Percentiles rank a stretch among this genome's conserved stretches.
These are phyloP conservation scores for Suhomyces tanzawaensis DNA, from an alignment of 805 yeast genomes.

Conservation along the genomic window DNA sequence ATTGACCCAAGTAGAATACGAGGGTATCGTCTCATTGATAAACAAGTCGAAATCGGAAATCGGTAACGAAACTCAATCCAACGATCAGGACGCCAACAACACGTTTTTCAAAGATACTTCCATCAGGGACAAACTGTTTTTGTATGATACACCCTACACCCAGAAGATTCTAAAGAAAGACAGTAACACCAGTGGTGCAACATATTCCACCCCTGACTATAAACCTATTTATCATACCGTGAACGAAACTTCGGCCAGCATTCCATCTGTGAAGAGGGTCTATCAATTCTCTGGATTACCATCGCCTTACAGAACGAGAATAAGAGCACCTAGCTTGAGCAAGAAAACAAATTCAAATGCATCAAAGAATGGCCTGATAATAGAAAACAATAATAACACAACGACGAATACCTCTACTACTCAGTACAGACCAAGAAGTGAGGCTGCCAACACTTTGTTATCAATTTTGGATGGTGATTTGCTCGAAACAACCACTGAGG, in stretches of 20 bases:
- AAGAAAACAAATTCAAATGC: constrained; percentile 3
- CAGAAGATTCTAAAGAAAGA: constrained; percentile 29
- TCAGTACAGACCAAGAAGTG: constrained; percentile 25
- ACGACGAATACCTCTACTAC: constrained; percentile 2
- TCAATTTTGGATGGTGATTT: constrained; percentile 32
- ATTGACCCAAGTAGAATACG: constrained; percentile 69
- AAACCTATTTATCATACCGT: constrained; percentile 37
- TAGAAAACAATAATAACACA: neutral
- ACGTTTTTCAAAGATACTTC: neutral
- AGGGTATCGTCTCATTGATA: constrained; percentile 71
- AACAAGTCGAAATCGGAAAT: constrained; percentile 9
- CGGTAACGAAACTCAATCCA: neutral
- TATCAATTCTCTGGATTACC: constrained; percentile 47
- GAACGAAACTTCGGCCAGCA: constrained; percentile 19
- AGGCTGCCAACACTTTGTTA: constrained; percentile 37
- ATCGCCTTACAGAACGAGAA: constrained; percentile 43
- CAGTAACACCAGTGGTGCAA: constrained; percentile 17
- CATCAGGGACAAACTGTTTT: constrained; percentile 1
- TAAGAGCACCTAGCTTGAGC: constrained; percentile 25
- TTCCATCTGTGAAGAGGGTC: constrained; percentile 40
- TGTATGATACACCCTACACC: constrained; percentile 25
- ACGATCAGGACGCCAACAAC: neutral
- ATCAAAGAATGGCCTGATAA: neutral
- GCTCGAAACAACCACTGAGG: neutral
- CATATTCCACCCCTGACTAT: constrained; percentile 35